A percentile compares a stretch with the other conserved stretches of the same genome.
These are phyloP conservation scores for Moesziomyces antarcticus DNA, from an alignment of 1,284 basidiomycete species.

Conservation along the genomic window DNA sequence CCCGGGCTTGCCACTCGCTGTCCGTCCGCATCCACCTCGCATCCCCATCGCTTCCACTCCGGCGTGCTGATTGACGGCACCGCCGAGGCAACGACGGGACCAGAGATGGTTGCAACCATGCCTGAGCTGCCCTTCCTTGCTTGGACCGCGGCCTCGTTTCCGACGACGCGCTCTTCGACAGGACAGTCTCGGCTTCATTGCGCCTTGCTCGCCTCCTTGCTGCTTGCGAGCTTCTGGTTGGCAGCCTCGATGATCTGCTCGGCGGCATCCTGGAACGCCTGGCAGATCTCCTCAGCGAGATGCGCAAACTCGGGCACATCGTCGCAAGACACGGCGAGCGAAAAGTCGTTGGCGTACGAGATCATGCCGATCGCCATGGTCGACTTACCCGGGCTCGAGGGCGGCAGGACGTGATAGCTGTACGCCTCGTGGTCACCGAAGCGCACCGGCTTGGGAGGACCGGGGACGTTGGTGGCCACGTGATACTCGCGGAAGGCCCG, in stretches of 20 bases:
- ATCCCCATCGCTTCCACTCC: slow-evolving; percentile 1
- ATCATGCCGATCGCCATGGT: slow-evolving; percentile 67
- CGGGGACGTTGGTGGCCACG: slow-evolving; percentile 66
- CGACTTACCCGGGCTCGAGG: slow-evolving; percentile 63
- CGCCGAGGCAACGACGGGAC: slow-evolving; percentile 14
- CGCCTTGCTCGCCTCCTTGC: slow-evolving; percentile 21
- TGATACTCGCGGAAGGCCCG: slow-evolving; percentile 65
- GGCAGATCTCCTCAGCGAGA: slow-evolving; percentile 59
- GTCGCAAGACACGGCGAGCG: slow-evolving; percentile 65
- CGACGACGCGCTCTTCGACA: slow-evolving; percentile 23
- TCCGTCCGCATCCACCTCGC: slow-evolving; percentile 29
- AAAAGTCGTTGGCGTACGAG: slow-evolving; percentile 63
- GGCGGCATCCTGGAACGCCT: slow-evolving; percentile 62
- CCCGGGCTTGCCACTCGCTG: slow-evolving; percentile 22
- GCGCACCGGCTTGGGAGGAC: slow-evolving; percentile 61
- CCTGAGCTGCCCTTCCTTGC: slow-evolving; percentile 43
- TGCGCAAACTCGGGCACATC: slow-evolving; percentile 62
- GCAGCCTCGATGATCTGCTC: slow-evolving; percentile 59
- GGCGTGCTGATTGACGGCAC: slow-evolving; percentile 9
- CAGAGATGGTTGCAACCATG: neutral
- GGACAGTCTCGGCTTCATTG: slow-evolving; percentile 46
- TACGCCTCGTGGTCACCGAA: slow-evolving; percentile 66
- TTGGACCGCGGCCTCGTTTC: slow-evolving; percentile 6
- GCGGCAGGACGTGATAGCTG: slow-evolving; percentile 65
- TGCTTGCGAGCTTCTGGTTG: slow-evolving; percentile 28